Evolutionary conservation across 2,329 filamentous ascomycete species (phyloP).

Genomic region (Colletotrichum gloeosporioides): DNA sequence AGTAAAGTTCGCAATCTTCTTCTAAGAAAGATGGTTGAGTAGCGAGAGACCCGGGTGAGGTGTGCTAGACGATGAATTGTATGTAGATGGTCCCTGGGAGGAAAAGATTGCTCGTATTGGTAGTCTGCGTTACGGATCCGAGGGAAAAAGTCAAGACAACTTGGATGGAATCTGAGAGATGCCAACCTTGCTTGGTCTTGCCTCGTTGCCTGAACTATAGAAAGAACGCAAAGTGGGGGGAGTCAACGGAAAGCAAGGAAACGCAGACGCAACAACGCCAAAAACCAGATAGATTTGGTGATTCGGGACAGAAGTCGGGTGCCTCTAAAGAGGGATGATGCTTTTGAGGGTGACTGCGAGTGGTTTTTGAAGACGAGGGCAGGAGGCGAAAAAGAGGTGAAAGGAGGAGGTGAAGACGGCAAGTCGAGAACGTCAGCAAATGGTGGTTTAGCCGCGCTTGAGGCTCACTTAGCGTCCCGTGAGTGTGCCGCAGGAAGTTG

Average conservation of each 20-base stretch:
- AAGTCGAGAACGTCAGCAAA: conserved; percentile 18
- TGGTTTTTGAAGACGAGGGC: neutral
- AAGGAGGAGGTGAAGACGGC: neutral
- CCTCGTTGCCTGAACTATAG: neutral
- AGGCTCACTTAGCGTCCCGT: conserved; percentile 15
- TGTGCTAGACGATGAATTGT: neutral
- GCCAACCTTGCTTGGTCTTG: neutral
- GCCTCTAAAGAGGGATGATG: neutral
- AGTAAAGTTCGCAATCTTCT: neutral
- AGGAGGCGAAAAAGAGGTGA: neutral
- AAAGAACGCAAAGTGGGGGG: neutral
- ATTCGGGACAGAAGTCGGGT: neutral
- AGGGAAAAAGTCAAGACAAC: neutral
- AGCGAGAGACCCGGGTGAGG: neutral
- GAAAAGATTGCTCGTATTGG: neutral
- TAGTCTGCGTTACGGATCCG: neutral
- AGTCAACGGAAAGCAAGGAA: neutral
- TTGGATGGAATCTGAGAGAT: neutral
- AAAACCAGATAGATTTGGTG: neutral
- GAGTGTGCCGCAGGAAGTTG: neutral
- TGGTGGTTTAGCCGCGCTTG: neutral
- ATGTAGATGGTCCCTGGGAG: neutral
- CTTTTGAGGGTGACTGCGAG: neutral
- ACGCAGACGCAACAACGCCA: neutral
- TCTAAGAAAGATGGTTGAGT: neutral